Evolutionary conservation across 768 basidiomycete species (phyloP).

Genomic region (Dacryopinax primogenitus): DNA sequence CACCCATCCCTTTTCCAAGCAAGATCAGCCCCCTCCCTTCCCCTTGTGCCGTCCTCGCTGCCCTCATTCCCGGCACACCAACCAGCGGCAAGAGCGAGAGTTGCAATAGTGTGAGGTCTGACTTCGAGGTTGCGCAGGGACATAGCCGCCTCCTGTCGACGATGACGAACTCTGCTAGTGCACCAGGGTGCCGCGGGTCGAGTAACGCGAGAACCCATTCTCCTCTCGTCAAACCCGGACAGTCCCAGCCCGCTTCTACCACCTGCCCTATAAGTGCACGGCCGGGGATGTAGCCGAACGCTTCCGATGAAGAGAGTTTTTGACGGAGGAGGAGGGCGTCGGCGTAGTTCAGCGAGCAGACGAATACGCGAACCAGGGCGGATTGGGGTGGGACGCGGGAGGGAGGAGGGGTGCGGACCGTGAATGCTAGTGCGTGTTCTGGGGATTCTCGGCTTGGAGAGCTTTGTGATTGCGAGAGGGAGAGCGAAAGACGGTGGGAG

Average conservation of each 20-base stretch:
- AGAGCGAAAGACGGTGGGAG: neutral
- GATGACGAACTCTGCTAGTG: slow-evolving; percentile 77
- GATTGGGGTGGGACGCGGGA: slow-evolving; percentile 52
- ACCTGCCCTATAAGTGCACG: slow-evolving; percentile 76
- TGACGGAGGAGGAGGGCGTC: slow-evolving; percentile 57
- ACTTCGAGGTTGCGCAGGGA: slow-evolving; percentile 24
- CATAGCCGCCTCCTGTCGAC: slow-evolving; percentile 67
- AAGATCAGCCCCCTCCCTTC: slow-evolving; percentile 46
- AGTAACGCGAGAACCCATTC: slow-evolving; percentile 80
- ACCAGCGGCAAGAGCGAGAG: slow-evolving; percentile 67
- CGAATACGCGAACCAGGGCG: slow-evolving; percentile 78
- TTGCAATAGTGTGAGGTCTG: slow-evolving; percentile 46
- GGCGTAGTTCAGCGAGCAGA: slow-evolving; percentile 66
- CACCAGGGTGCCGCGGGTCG: slow-evolving; percentile 73
- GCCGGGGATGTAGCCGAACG: slow-evolving; percentile 66
- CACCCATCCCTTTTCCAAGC: no score
- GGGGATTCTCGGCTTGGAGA: no score
- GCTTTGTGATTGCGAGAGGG: no score
- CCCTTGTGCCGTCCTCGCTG: slow-evolving; percentile 49
- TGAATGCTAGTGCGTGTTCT: slow-evolving; percentile 40
- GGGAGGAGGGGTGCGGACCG: slow-evolving; percentile 60
- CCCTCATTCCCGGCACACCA: slow-evolving; percentile 71
- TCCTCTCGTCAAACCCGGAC: slow-evolving; percentile 53
- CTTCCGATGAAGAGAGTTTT: slow-evolving; percentile 22
- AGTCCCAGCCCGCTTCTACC: slow-evolving; percentile 71